A percentile compares a stretch with the other conserved stretches of the same genome.
phyloP scores from a whole-genome alignment of 176 grass and related monocot genomes.

The Dactylis glomerata region DNA sequence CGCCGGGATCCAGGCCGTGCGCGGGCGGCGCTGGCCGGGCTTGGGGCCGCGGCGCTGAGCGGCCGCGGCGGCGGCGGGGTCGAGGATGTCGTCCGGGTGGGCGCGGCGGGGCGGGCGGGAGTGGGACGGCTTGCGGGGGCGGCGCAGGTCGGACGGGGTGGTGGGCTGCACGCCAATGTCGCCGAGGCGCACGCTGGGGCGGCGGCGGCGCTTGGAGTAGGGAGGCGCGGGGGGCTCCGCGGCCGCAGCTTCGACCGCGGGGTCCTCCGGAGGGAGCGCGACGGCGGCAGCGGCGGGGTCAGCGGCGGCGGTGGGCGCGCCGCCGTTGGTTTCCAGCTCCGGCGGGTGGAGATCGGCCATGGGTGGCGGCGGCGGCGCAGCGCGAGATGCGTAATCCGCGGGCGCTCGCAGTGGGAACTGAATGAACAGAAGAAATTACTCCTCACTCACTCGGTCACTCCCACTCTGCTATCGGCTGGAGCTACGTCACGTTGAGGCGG shows the following conservation, averaged over 20 bases:
- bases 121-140: conserved; percentile 44
- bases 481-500: background rate
- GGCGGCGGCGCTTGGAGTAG: conserved; percentile 82
- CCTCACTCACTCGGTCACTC: background rate
- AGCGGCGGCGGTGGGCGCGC: background rate
- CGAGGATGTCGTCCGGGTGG: conserved; percentile 40
- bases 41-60: conserved; percentile 25
- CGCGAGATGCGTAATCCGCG: conserved; percentile 47
- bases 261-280: background rate
- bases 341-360: conserved; percentile 63
- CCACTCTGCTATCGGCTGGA: background rate
- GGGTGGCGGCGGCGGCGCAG: conserved; percentile 24
- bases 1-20: conserved; percentile 30
- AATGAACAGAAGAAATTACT: background rate
- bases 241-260: background rate
- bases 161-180: conserved; percentile 63
- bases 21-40: conserved; percentile 29
- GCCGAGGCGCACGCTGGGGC: conserved; percentile 87
- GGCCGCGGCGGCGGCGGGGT: conserved; percentile 16
- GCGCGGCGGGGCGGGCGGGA: conserved; percentile 33
- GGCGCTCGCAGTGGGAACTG: conserved; percentile 23
- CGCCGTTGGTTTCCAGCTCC: conserved; percentile 40
- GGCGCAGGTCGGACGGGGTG: conserved; percentile 44
- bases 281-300: background rate
- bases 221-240: conserved; percentile 4